Base-by-base conservation (phyloP, 139 green algal species). In the Coelastrella sp. region DNA sequence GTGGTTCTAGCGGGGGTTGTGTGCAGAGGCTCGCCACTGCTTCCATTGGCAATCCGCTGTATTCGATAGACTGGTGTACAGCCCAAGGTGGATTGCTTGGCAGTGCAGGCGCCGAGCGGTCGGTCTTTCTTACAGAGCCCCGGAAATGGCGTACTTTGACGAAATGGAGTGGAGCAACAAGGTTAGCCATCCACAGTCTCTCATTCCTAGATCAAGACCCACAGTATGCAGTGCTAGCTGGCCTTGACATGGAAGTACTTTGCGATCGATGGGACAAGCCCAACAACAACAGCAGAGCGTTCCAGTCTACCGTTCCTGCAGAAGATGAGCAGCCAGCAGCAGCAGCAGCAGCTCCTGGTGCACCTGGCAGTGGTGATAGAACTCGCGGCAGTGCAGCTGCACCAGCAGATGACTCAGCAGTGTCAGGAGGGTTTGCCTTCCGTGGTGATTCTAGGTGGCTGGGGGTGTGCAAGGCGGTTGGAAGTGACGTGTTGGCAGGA, bases 231-330 rank as follows among this genome's bases (percentile, higher is more conserved):
- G 85, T 77, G 27, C 63, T 85, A 37, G 81, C 86, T 3, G 86
- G 86, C 0, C 86, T 90, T 23, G 86, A 90, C 57, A 81, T 85
- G 40, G 86, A 90, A 35, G 76, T 77, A 15, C 27, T 78, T n/a
- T 85, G 80, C 4, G 86, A 81, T 15, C 45, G 86, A 41, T 90
- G 86, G 86, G 86, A 86, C 43, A 50, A 45, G 27, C 79, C 79
- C 15, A 27, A 23, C 13, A 82, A 53, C 38, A 71, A 82, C 48
- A 59, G 32, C 1, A 41, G 75, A 34, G 35, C 53, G 7, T 82
- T 82, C 34, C 53, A 82, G 75, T 48, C 75, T 8, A 27, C 11
- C 6, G 23, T 60, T 37, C 40, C 75, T 34, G 53, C 2, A 25
- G 45, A 63, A 13, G 72, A 40, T 30, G 75, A 53, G n/a, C 43